phyloP scores from a whole-genome alignment of 768 basidiomycete species.

The Termitomyces sp. region DNA sequence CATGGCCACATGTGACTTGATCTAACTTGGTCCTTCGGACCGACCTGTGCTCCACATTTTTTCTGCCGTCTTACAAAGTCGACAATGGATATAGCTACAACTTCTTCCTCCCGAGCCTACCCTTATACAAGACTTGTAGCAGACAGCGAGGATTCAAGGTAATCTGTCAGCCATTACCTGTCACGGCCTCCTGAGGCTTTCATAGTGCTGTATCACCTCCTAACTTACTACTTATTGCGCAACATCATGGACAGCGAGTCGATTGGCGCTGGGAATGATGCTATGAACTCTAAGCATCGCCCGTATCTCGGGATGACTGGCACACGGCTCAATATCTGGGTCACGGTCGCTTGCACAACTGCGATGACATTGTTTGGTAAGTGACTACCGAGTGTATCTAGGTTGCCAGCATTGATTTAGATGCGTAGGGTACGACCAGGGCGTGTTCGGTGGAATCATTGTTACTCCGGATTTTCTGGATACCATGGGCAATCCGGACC shows the following conservation, averaged over 20 bases:
- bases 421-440: constrained; percentile 43
- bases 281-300: constrained; percentile 7
- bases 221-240: neutral
- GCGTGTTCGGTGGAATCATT: constrained; percentile 51
- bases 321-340: constrained; percentile 39
- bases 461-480: constrained; percentile 42
- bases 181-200: neutral
- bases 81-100: neutral
- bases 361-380: constrained; percentile 49
- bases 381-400: neutral
- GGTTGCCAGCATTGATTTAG: neutral
- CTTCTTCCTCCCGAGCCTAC: neutral
- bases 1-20: no score
- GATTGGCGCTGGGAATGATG: neutral
- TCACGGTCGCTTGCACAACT: constrained; percentile 46
- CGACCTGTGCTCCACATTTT: neutral
- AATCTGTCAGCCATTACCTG: neutral
- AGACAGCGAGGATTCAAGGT: neutral
- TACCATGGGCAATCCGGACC: constrained; percentile 43
- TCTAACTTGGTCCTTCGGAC: no score
- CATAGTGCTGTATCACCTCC: neutral
- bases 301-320: constrained; percentile 45
- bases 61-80: neutral
- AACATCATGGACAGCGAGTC: constrained; percentile 11
- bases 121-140: neutral